Conservation (phyloP, 164 flowering plant genomes). For the Piper longum region DNA sequence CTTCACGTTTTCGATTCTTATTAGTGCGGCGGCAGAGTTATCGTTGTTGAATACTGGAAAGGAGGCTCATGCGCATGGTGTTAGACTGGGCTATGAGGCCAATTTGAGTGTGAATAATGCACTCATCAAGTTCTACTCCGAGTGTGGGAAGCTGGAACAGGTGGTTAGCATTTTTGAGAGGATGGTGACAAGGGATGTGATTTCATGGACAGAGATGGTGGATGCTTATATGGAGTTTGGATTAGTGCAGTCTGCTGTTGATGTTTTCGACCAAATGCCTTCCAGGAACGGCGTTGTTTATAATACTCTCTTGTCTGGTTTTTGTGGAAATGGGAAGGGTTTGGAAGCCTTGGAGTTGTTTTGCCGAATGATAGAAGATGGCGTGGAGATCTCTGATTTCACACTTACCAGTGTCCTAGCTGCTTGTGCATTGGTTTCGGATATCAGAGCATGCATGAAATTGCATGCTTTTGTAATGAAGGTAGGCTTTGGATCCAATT, state of each 20-base stretch:
- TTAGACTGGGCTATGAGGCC: conserved; percentile 38
- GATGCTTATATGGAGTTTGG: conserved; percentile 61
- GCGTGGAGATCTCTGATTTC: conserved; percentile 52
- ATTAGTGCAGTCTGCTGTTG: conserved; percentile 39
- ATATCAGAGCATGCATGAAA: conserved; percentile 38
- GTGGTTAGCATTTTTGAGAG: conserved; percentile 36
- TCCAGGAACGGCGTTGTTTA: conserved; percentile 47
- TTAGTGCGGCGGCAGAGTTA: conserved; percentile 41
- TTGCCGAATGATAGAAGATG: conserved; percentile 41
- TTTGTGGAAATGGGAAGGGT: conserved; percentile 46
- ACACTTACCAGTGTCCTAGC: conserved; percentile 53
- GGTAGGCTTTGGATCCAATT: conserved; percentile 41
- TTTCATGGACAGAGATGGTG: conserved; percentile 71
- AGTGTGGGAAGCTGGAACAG: conserved; percentile 37
- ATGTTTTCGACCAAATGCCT: conserved; percentile 51
- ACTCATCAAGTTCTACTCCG: conserved; percentile 50
- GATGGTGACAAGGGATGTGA: conserved; percentile 46
- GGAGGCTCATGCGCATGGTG: conserved; percentile 57
- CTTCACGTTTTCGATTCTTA: conserved; percentile 46
- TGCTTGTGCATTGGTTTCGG: conserved; percentile 51
- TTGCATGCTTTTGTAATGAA: conserved; percentile 71
- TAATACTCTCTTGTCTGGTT: conserved; percentile 63
- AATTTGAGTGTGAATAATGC: conserved; percentile 67
- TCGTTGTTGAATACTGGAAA: conserved; percentile 23
- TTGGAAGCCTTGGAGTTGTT: conserved; percentile 43